Evolutionary conservation across 176 grass and related monocot species (phyloP).

Genomic region (Chloris gayana): DNA sequence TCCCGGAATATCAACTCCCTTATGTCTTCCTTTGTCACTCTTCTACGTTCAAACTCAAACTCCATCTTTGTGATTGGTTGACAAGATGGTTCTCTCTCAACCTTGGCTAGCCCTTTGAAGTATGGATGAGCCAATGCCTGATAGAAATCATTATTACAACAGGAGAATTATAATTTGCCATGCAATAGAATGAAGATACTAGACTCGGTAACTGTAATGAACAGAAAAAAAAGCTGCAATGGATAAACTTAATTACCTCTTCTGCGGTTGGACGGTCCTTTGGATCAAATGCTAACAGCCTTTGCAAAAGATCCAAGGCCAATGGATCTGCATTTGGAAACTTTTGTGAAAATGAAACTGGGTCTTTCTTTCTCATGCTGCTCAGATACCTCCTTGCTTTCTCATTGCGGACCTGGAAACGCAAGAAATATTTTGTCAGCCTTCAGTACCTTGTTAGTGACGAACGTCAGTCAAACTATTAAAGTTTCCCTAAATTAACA

Average conservation of each 20-base stretch:
- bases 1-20: slow-evolving; percentile 94
- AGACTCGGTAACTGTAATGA: not conserved
- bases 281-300: slow-evolving; percentile 93
- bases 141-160: slow-evolving; percentile 25
- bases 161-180: slow-evolving; percentile 22
- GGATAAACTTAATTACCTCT: slow-evolving; percentile 52
- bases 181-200: slow-evolving; percentile 5
- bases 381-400: slow-evolving; percentile 95
- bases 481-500: not conserved
- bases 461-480: slow-evolving; percentile 17
- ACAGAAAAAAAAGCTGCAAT: not conserved
- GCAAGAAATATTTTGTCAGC: slow-evolving; percentile 20
- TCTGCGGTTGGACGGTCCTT: slow-evolving; percentile 93
- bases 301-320: slow-evolving; percentile 83
- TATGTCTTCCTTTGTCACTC: slow-evolving; percentile 97
- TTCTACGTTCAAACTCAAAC: slow-evolving; percentile 93
- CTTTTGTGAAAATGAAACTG: slow-evolving; percentile 82
- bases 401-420: slow-evolving; percentile 84
- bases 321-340: slow-evolving; percentile 89
- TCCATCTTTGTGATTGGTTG: slow-evolving; percentile 97
- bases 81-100: slow-evolving; percentile 94
- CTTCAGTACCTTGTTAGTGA: slow-evolving; percentile 10
- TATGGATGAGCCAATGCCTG: slow-evolving; percentile 91
- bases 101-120: slow-evolving; percentile 88
- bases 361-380: slow-evolving; percentile 96